Conservation (phyloP, 306 rosid species). For the Elaeagnus macrophylla region DNA sequence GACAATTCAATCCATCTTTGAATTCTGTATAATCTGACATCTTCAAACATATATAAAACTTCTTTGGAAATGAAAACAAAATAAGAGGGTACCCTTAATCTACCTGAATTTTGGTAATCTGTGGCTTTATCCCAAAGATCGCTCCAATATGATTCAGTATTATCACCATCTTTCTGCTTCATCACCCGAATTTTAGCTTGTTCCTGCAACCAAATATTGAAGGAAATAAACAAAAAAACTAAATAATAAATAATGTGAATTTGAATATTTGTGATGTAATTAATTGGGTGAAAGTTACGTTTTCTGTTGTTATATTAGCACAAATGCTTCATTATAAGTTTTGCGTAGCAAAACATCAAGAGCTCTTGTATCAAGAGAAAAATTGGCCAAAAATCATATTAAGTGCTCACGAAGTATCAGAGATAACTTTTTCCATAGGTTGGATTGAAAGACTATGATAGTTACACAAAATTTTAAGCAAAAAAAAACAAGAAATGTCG, state of each 20-base stretch:
- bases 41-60: not conserved
- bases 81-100: not conserved
- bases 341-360: not conserved
- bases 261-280: no score
- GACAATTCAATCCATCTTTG: no score
- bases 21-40: not conserved
- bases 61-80: not conserved
- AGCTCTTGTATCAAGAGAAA: not conserved
- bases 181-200: constrained; percentile 70
- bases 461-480: no score
- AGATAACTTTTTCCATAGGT: not conserved
- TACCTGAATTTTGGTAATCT: constrained; percentile 61
- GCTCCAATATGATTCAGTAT: constrained; percentile 57
- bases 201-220: constrained; percentile 25
- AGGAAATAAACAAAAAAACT: no score
- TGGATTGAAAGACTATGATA: not conserved
- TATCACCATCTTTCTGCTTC: constrained; percentile 51
- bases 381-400: not conserved
- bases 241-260: no score
- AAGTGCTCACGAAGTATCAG: not conserved
- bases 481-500: no score
- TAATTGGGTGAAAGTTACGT: not conserved
- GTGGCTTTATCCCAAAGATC: constrained; percentile 60
- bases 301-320: not conserved
- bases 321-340: not conserved